phyloP scores from a whole-genome alignment of 208 protist species.

The Crithidia expoeki region DNA sequence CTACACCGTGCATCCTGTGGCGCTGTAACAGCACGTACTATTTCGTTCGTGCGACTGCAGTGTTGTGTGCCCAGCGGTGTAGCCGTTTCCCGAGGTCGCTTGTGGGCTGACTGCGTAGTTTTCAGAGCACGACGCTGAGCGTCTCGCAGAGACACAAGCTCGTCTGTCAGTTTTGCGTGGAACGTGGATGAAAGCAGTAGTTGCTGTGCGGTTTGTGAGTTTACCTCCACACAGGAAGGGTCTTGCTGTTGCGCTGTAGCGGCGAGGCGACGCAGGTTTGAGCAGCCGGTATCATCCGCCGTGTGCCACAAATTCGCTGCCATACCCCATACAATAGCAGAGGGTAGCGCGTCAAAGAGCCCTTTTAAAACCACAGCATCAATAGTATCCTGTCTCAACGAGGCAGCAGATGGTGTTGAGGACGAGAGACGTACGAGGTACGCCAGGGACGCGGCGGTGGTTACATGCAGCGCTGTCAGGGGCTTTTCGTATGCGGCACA shows the following conservation, averaged over 20 bases:
- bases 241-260: background rate
- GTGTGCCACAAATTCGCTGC: slow-evolving; percentile 5
- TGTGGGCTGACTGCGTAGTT: too few species aligned
- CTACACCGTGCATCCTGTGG: too few species aligned
- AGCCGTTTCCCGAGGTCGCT: too few species aligned
- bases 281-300: background rate
- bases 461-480: background rate
- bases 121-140: too few species aligned
- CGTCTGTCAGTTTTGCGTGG: too few species aligned
- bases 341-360: slow-evolving; percentile 8
- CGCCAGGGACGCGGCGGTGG: background rate
- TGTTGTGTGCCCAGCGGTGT: background rate
- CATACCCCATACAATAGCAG: slow-evolving; percentile 17
- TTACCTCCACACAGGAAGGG: background rate
- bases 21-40: too few species aligned
- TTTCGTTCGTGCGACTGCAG: background rate
- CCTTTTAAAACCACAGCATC: too few species aligned
- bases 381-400: too few species aligned
- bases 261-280: slow-evolving; percentile 16
- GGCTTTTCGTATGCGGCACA: background rate
- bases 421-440: too few species aligned
- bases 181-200: too few species aligned
- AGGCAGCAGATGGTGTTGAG: too few species aligned
- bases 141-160: too few species aligned
- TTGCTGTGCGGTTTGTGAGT: background rate